Conservation (phyloP, 1,284 basidiomycete genomes). For the Ustilago nuda region DNA sequence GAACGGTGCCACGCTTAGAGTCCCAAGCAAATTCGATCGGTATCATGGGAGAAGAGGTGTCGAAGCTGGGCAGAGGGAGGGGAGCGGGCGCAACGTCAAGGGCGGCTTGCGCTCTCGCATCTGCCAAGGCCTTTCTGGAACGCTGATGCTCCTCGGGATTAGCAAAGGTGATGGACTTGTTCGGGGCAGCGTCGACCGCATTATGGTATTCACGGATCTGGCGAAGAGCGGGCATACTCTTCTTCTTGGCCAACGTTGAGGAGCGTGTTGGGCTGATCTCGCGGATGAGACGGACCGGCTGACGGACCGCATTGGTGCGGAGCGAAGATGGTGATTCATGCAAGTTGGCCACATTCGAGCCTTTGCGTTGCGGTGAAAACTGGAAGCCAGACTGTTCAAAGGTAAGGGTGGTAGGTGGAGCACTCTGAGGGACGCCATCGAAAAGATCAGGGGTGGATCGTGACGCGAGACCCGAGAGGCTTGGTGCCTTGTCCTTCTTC, state of each 20-base stretch:
- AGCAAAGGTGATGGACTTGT: conserved; percentile 27
- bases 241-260: conserved; percentile 26
- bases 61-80: conserved; percentile 46
- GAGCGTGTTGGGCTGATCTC: conserved; percentile 23
- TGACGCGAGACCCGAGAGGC: conserved; percentile 26
- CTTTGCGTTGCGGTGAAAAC: conserved; percentile 32
- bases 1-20: conserved; percentile 19
- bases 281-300: conserved; percentile 10
- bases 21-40: conserved; percentile 42
- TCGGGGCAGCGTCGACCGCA: conserved; percentile 2
- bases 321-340: conserved; percentile 29
- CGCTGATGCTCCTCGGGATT: conserved; percentile 20
- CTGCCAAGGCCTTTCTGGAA: conserved; percentile 13
- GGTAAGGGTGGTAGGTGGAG: conserved; percentile 50
- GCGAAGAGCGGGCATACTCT: conserved; percentile 52
- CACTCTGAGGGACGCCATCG: conserved; percentile 45
- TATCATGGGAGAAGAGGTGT: conserved; percentile 48
- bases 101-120: conserved; percentile 4
- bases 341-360: conserved; percentile 26
- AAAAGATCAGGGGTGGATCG: conserved; percentile 44
- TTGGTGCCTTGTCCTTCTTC: conserved; percentile 52
- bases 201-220: conserved; percentile 41
- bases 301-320: conserved; percentile 39
- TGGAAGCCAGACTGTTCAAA: conserved; percentile 52
- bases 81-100: conserved; percentile 34